phyloP scores from a whole-genome alignment of 805 yeast genomes.

The Lipomyces kockii region DNA sequence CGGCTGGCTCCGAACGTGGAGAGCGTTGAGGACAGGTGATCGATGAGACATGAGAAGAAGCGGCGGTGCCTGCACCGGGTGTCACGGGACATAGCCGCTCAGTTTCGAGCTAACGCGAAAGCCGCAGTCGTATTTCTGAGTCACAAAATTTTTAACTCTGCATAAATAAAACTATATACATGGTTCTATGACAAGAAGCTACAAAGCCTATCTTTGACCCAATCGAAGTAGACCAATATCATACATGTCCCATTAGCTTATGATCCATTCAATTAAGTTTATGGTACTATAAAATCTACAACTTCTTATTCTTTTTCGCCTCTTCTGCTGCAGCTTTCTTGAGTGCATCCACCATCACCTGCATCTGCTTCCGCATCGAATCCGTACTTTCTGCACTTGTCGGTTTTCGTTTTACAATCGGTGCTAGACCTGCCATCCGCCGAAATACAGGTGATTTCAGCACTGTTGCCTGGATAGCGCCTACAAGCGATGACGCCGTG shows the following conservation, averaged over 20 bases:
- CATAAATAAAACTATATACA: no score
- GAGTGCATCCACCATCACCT: conserved; percentile 26
- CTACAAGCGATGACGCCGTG: conserved; percentile 75
- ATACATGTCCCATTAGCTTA: neutral
- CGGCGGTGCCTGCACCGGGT: no score
- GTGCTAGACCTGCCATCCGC: conserved; percentile 60
- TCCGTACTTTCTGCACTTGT: neutral
- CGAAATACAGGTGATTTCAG: conserved; percentile 67
- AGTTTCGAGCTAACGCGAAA: no score
- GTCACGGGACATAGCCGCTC: no score
- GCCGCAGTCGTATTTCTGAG: no score
- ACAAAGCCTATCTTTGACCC: neutral
- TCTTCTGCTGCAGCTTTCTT: conserved; percentile 25
- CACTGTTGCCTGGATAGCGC: conserved; percentile 71
- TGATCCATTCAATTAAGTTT: neutral
- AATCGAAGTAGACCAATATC: neutral
- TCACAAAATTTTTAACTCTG: no score
- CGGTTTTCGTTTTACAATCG: conserved; percentile 56
- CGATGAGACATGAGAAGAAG: no score
- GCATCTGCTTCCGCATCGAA: conserved; percentile 17
- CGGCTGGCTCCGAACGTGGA: no score
- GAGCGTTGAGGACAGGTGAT: no score
- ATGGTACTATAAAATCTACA: neutral
- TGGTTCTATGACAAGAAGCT: no score
- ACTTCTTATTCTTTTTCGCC: conserved; percentile 1